Base-by-base conservation (phyloP, 352 stramenopile species). In the Elongisporangium anandrum region DNA sequence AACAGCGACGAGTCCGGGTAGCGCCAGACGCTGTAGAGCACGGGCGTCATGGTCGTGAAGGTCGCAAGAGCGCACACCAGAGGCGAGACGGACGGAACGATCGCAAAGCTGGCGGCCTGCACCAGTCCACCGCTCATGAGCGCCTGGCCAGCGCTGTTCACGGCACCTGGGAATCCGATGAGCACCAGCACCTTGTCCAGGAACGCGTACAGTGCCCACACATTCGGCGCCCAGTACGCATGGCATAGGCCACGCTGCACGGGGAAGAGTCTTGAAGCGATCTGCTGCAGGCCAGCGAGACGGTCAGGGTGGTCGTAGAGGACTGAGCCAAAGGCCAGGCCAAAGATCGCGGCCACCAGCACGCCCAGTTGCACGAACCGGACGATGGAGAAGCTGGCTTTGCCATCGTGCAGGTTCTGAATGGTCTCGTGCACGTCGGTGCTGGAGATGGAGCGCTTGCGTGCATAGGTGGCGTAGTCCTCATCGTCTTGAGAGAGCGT, bases 221-320 rank as follows among this genome's bases (percentile, higher is more conserved):
- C 65, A 68, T 99, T 99, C 7, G 95, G 96, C 3, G 97, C 97
- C 97, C 97, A 99, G 77, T 99, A 99, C 19, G 97, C 91, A 67
- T 99, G 97, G 19, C 97, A 95, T 5, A 99, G 77, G 3, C 97
- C 97, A 57, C 97, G 81, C 49, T 94, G 85, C 60, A 99, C 98
- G 0, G 97, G 97, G 69, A 99, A 99, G 12, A 99, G 77, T 19
- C 97, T 84, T 6, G 70, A 76, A 6, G 92, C 54, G 58, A 99
- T 96, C 77, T 99, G 96, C 57, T 72, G 74, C 52, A 91, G 65
- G 7, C 85, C 83, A 0, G 61, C 67, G 21, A 90, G 60, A 0
- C 66, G 65, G 57, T 83, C 68, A 12, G 75, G 69, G 52, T 90
- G 79, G 7, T 69, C 49, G 22, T 72, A 65, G 48, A 94, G 54